Conservation (phyloP, 805 yeast genomes). For the Scheffersomyces stipitis region DNA sequence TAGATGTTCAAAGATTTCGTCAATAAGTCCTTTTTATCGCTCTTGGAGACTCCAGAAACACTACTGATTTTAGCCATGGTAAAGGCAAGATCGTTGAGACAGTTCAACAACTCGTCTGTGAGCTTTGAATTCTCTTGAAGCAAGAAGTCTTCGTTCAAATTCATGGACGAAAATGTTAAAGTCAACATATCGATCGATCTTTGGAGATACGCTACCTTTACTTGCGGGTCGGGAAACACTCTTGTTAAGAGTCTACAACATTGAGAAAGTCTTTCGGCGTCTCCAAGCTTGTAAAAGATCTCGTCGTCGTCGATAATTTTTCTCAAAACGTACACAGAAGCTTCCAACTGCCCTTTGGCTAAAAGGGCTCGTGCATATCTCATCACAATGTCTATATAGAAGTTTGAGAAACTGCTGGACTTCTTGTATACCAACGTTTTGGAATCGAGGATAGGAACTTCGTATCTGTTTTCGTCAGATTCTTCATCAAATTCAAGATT, state of each 20-base stretch:
- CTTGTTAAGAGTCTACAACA: slow-evolving; percentile 37
- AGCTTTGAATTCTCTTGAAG: slow-evolving; percentile 25
- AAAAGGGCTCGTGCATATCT: slow-evolving; percentile 41
- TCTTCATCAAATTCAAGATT: slow-evolving; percentile 25
- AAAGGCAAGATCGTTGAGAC: slow-evolving; percentile 36
- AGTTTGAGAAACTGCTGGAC: slow-evolving; percentile 36
- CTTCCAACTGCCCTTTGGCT: slow-evolving; percentile 39
- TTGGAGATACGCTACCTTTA: slow-evolving; percentile 24
- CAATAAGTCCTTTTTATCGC: slow-evolving; percentile 14
- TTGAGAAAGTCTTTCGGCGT: slow-evolving; percentile 40
- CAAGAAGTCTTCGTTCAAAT: slow-evolving; percentile 22
- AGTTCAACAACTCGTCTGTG: slow-evolving; percentile 37
- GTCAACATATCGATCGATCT: slow-evolving; percentile 34
- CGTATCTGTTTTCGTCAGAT: slow-evolving; percentile 23
- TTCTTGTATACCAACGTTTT: slow-evolving; percentile 27
- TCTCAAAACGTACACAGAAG: slow-evolving; percentile 26
- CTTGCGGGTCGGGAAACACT: slow-evolving; percentile 18
- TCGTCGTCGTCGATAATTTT: slow-evolving; percentile 35
- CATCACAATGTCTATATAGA: slow-evolving; percentile 42
- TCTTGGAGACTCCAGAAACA: slow-evolving; percentile 3
- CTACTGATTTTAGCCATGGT: slow-evolving; percentile 19
- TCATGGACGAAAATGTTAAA: slow-evolving; percentile 25
- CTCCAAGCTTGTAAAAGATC: slow-evolving; percentile 38
- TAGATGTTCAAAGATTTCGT: slow-evolving; percentile 34
- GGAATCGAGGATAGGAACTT: slow-evolving; percentile 35